These are phyloP conservation scores for Artomyces pyxidatus DNA, from an alignment of 768 basidiomycete genomes.

Conservation along the genomic window DNA sequence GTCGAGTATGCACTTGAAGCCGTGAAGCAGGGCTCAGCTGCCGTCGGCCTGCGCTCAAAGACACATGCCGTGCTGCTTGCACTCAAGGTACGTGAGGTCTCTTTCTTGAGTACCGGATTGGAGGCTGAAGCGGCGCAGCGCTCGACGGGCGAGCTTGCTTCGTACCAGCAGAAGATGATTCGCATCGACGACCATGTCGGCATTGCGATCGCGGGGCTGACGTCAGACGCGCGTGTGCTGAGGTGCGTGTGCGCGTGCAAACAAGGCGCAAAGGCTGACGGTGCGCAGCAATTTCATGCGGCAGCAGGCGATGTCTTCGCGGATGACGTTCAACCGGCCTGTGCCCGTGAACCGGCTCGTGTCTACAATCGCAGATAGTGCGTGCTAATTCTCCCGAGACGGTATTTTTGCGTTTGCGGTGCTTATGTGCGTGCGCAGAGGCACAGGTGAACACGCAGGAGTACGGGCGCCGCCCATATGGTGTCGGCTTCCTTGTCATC, in stretches of 20 bases:
- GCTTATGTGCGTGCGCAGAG: conserved; percentile 40
- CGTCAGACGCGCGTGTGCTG: conserved; percentile 94
- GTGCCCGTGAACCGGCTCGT: conserved; percentile 93
- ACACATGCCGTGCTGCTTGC: conserved; percentile 91
- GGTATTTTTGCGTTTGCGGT: background rate
- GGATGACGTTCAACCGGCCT: conserved; percentile 93
- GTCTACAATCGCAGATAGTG: conserved; percentile 90
- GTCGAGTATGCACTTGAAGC: conserved; percentile 99
- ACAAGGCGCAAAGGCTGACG: background rate
- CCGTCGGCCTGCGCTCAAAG: conserved; percentile 91
- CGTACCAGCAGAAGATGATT: conserved; percentile 99
- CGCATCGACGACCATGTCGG: conserved; percentile 99
- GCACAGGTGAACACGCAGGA: conserved; percentile 99
- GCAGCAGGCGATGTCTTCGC: conserved; percentile 92
- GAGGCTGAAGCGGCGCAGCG: conserved; percentile 43
- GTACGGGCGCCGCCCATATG: conserved; percentile 95
- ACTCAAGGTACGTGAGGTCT: conserved; percentile 59
- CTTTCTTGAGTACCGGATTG: background rate
- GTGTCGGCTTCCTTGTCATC: conserved; percentile 96
- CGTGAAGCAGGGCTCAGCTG: conserved; percentile 99
- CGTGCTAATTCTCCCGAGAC: conserved; percentile 24
- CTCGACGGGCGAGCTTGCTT: conserved; percentile 95
- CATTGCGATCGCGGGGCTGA: conserved; percentile 99
- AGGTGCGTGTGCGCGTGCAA: conserved; percentile 45
- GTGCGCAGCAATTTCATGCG: conserved; percentile 91